Base-by-base conservation (phyloP, 768 basidiomycete genomes). In the Mycena latifolia region DNA sequence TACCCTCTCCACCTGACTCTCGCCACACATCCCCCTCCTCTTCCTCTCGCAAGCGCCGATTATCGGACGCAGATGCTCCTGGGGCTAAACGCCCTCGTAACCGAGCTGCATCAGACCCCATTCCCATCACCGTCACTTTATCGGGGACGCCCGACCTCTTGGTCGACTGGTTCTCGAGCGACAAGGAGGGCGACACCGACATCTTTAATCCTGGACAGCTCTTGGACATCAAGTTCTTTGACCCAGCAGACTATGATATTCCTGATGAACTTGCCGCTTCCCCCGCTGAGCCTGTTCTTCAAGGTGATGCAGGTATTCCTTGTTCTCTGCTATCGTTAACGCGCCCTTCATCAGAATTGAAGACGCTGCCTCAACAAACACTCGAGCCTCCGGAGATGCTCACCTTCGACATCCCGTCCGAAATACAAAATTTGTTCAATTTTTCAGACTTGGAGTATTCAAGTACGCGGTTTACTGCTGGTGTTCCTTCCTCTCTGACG, bases 131-230 rank as follows among this genome's bases (percentile, higher is more conserved):
- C n/a, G 27, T 52, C 33, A 50, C 72, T 10, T 20, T 56, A 0
- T 61, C 66, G 22, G 72, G 66, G 5, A 75, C 71, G 24, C 64
- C 66, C 15, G 61, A 74, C 0, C 59, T 59, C 24, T n/a, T 81
- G 18, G 79, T 82, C 22, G 72, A 77, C 33, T 83, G 81, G 83
- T 80, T 79, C 45, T 67, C 75, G 24, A 60, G 72, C 5, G 66
- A 64, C 57, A 78, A 67, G 29, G 69, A 70, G 0, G 75, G 76
- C 0, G 65, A 72, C 28, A 65, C 70, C 0, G 61, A 60, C 0
- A 69, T 73, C 17, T 70, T 74, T 3, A 77, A 80, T n/a, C 50
- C 62, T 0, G 72, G 69, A 0, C n/a, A 69, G 4, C 75, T 61
- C 0, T 65, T 79, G 53, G 76, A 82, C 39, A 73, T 84, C 0